These are phyloP conservation scores for Eleusine indica DNA, from an alignment of 176 grass and related monocot genomes.

Conservation along the genomic window DNA sequence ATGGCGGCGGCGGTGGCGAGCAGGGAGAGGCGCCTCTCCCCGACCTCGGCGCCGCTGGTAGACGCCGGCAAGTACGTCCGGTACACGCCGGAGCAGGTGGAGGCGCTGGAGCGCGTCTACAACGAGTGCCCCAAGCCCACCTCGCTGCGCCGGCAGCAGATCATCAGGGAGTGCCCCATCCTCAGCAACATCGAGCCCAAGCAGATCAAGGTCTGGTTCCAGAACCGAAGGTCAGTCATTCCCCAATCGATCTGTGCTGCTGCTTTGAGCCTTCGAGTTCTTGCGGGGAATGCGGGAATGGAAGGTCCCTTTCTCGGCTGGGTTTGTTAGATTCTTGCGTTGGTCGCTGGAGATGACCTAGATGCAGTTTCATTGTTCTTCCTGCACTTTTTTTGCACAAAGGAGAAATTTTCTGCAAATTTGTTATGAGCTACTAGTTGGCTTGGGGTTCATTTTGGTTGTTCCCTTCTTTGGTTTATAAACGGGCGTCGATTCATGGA, in stretches of 20 bases:
- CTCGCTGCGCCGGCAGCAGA: conserved; percentile 81
- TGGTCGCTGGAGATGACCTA: not conserved
- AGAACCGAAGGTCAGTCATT: conserved; percentile 84
- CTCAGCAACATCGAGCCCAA: conserved; percentile 96
- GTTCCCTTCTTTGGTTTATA: not conserved
- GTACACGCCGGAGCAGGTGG: conserved; percentile 99
- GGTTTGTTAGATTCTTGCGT: not conserved
- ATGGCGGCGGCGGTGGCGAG: conserved; percentile 66
- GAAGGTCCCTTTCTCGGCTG: not conserved
- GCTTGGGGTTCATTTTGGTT: not conserved
- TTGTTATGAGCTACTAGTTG: not conserved
- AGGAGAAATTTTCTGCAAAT: not conserved
- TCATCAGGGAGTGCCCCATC: conserved; percentile 91
- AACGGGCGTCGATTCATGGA: not conserved
- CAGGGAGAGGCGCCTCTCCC: conserved; percentile 48
- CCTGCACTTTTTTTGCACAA: not conserved
- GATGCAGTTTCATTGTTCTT: not conserved
- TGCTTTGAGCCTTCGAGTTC: not conserved
- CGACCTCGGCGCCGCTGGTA: conserved; percentile 52
- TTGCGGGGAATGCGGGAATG: conserved; percentile 3
- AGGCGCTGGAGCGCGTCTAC: conserved; percentile 96
- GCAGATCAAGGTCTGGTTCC: conserved; percentile 99
- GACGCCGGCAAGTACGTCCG: conserved; percentile 95
- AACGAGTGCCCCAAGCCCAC: conserved; percentile 96
- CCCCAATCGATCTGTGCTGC: not conserved